Conservation (phyloP, 257 asterid species). For the Solanum appendiculatum region DNA sequence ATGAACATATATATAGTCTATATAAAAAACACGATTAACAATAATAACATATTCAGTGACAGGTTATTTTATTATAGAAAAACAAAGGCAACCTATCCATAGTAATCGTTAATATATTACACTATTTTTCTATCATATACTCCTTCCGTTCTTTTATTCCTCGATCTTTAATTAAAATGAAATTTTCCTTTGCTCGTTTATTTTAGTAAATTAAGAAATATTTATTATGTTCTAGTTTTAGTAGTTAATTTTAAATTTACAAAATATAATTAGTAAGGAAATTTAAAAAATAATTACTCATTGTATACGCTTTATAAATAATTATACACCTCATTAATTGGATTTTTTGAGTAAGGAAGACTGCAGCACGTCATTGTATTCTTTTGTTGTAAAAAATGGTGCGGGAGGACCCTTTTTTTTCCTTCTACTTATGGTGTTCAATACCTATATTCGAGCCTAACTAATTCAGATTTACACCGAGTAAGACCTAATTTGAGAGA, state of each 20-base stretch:
- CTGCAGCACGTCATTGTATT: not conserved
- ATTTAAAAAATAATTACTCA: no score
- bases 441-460: no score
- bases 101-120: not conserved
- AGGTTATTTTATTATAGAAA: no score
- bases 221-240: not conserved
- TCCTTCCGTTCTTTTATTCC: not conserved
- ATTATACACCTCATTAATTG: not conserved
- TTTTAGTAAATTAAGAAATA: not conserved
- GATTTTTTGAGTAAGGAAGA: not conserved
- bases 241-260: not conserved
- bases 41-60: no score
- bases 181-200: not conserved
- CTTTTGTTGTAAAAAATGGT: not conserved
- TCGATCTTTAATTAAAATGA: not conserved
- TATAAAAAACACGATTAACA: not conserved
- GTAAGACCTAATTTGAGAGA: no score
- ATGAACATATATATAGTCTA: not conserved
- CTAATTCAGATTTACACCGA: no score
- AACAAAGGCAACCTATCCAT: no score
- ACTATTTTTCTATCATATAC: not conserved
- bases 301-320: not conserved
- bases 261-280: no score
- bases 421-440: no score
- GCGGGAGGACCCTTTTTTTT: not conserved